These are phyloP conservation scores for Yarrowia galli DNA, from an alignment of 1,139 yeast species.

Conservation along the genomic window DNA sequence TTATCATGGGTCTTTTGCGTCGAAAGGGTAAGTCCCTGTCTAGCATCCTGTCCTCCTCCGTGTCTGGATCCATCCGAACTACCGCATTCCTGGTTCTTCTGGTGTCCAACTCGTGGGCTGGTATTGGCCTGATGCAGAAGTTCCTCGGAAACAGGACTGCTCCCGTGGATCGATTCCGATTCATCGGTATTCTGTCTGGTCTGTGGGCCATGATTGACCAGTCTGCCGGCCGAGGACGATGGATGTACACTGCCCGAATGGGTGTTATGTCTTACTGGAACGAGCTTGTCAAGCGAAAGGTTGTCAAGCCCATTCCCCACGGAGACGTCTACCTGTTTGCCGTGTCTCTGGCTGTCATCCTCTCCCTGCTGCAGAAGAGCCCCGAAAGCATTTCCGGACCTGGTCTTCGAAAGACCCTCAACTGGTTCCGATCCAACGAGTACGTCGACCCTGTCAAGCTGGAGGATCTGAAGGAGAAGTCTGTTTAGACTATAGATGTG, in stretches of 20 bases:
- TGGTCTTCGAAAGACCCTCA: constrained; percentile 48
- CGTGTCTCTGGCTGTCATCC: constrained; percentile 49
- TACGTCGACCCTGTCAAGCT: constrained; percentile 45
- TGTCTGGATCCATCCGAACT: constrained; percentile 48
- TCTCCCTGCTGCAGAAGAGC: constrained; percentile 49
- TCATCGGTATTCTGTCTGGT: constrained; percentile 54
- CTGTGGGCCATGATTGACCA: constrained; percentile 53
- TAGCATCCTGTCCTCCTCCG: constrained; percentile 42
- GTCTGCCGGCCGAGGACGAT: constrained; percentile 48
- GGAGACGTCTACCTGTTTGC: constrained; percentile 51
- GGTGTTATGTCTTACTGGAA: constrained; percentile 53
- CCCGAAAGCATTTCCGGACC: constrained; percentile 52
- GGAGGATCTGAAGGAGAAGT: constrained; percentile 33
- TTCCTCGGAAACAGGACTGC: constrained; percentile 48
- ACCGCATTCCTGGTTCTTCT: constrained; percentile 52
- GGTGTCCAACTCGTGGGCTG: constrained; percentile 53
- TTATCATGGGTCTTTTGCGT: constrained; percentile 43
- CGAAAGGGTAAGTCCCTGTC: constrained; percentile 37
- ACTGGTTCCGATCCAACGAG: constrained; percentile 49
- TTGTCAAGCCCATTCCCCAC: constrained; percentile 46
- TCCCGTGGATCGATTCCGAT: constrained; percentile 50
- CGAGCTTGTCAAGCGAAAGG: constrained; percentile 46
- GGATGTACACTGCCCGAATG: constrained; percentile 50
- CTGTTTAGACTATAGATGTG: constrained; percentile 11
- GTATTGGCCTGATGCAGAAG: constrained; percentile 52